Percentiles rank a stretch among this genome's conserved stretches.
phyloP scores from a whole-genome alignment of 2,329 filamentous ascomycete genomes.

The Apiospora pterosperma region DNA sequence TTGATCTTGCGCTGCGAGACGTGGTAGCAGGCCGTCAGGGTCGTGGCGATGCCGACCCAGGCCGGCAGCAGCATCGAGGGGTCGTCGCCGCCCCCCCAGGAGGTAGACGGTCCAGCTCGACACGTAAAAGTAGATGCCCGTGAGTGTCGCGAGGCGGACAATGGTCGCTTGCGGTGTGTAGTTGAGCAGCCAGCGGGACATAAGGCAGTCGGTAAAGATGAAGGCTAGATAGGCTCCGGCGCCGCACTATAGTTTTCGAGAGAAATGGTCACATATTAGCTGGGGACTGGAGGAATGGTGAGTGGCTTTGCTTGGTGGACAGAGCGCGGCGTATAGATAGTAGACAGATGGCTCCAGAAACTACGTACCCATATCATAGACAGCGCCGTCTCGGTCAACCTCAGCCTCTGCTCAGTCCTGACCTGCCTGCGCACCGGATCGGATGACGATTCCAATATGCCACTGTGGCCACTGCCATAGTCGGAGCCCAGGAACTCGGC shows the following conservation, averaged over 20 bases:
- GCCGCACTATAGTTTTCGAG: conserved; percentile 54
- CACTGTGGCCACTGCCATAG: conserved; percentile 21
- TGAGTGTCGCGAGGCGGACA: conserved; percentile 73
- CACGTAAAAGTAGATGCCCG: conserved; percentile 70
- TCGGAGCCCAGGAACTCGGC: conserved; percentile 16
- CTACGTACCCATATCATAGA: conserved; percentile 69
- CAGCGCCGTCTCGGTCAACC: conserved; percentile 66
- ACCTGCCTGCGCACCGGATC: conserved; percentile 13
- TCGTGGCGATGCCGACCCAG: conserved; percentile 75
- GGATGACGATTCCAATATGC: not conserved
- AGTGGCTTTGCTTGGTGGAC: no score
- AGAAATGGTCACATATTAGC: not conserved
- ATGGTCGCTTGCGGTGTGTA: conserved; percentile 80
- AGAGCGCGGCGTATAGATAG: not conserved
- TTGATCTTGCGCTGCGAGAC: conserved; percentile 75
- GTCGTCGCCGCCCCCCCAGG: conserved; percentile 66
- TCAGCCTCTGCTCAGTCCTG: conserved; percentile 46
- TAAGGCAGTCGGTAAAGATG: conserved; percentile 80
- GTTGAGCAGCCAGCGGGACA: conserved; percentile 82
- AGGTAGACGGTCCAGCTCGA: conserved; percentile 70
- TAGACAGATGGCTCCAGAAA: conserved; percentile 7
- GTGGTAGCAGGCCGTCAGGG: conserved; percentile 71
- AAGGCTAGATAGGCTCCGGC: conserved; percentile 76
- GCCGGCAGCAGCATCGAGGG: conserved; percentile 69
- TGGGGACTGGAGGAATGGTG: not conserved